These are phyloP conservation scores for Bassia scoparia DNA, from an alignment of 148 eudicot species.

Conservation along the genomic window DNA sequence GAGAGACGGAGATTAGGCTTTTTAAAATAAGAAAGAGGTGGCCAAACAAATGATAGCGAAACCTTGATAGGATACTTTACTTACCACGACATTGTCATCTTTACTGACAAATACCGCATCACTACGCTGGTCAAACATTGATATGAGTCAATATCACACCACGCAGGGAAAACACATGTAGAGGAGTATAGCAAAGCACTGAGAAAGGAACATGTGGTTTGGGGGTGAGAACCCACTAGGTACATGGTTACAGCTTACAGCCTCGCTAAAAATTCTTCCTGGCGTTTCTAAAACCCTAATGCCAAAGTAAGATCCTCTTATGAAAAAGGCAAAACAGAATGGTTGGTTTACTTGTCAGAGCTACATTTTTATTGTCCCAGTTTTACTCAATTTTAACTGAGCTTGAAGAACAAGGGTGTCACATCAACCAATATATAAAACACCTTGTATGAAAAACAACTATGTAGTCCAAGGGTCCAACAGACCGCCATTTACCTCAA, in stretches of 20 bases:
- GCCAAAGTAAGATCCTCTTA: background rate
- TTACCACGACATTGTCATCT: conserved; percentile 91
- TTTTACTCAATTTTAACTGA: too few species aligned
- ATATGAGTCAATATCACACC: background rate
- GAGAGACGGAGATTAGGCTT: background rate
- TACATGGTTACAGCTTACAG: too few species aligned
- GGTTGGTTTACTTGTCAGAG: too few species aligned
- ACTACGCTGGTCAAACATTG: conserved; percentile 49
- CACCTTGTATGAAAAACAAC: too few species aligned
- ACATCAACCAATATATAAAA: too few species aligned
- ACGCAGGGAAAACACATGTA: background rate
- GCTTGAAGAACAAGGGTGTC: too few species aligned
- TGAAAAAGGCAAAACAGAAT: too few species aligned
- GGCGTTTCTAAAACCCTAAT: background rate
- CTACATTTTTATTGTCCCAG: too few species aligned
- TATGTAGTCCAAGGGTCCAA: too few species aligned
- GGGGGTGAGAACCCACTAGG: too few species aligned
- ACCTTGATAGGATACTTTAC: conserved; percentile 96
- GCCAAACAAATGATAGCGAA: conserved; percentile 13
- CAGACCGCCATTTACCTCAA: too few species aligned
- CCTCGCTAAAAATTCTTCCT: too few species aligned
- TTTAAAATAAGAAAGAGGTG: background rate
- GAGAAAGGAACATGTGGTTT: background rate
- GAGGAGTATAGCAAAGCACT: background rate
- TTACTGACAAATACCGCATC: conserved; percentile 89